A percentile compares a stretch with the other conserved stretches of the same genome.
These are phyloP conservation scores for Xylariomycetidae sp. DNA, from an alignment of 2,329 filamentous ascomycete genomes.

Conservation along the genomic window DNA sequence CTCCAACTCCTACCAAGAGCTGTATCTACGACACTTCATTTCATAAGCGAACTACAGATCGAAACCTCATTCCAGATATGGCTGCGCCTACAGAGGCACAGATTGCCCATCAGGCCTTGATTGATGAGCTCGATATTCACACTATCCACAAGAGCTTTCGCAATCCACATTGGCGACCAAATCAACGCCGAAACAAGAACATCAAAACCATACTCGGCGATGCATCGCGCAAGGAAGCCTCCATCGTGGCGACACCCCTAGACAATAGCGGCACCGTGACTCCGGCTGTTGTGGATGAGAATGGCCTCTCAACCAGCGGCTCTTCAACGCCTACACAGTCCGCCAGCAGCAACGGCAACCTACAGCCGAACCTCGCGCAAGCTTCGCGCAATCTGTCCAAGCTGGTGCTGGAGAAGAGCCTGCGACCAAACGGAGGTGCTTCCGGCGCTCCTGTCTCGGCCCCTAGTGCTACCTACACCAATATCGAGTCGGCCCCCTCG, in stretches of 20 bases:
- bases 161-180: constrained; percentile 84
- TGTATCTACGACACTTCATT: no score
- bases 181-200: constrained; percentile 96
- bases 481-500: constrained; percentile 91
- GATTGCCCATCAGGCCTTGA: constrained; percentile 77
- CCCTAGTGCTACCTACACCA: constrained; percentile 83
- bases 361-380: constrained; percentile 74
- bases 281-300: constrained; percentile 43
- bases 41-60: no score
- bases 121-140: constrained; percentile 90
- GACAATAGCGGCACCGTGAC: constrained; percentile 72
- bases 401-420: constrained; percentile 80
- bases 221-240: constrained; percentile 83
- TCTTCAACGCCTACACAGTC: constrained; percentile 50
- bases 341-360: constrained; percentile 24
- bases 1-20: no score
- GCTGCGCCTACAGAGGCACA: constrained; percentile 67
- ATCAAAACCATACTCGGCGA: constrained; percentile 95
- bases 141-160: constrained; percentile 84
- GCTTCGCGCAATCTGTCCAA: constrained; percentile 82
- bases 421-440: constrained; percentile 37
- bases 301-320: constrained; percentile 53
- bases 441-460: constrained; percentile 42
- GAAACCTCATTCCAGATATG: no score
- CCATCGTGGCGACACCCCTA: constrained; percentile 72